These are phyloP conservation scores for Rubia peregrina DNA, from an alignment of 305 asterid genomes.

Conservation along the genomic window DNA sequence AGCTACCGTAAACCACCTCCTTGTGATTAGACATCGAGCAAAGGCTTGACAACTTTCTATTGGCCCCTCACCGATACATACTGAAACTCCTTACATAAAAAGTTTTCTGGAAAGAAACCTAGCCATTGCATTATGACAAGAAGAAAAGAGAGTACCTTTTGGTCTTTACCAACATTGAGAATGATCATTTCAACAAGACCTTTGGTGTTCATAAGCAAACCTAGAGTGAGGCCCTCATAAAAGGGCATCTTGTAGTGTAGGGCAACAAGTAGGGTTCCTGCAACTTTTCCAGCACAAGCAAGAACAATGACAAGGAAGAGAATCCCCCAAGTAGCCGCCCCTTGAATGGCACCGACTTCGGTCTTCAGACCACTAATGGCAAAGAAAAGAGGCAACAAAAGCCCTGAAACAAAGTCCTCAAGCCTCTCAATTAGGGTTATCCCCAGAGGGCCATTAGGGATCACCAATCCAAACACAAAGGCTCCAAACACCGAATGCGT, in stretches of 20 bases:
- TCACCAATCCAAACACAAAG: conserved; percentile 64
- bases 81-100: too few species aligned
- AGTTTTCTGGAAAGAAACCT: too few species aligned
- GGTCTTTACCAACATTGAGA: conserved; percentile 90
- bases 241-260: conserved; percentile 66
- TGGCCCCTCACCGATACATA: too few species aligned
- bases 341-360: conserved; percentile 36
- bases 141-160: conserved; percentile 34
- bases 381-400: conserved; percentile 69
- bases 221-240: conserved; percentile 70
- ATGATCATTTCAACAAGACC: conserved; percentile 91
- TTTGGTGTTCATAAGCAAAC: conserved; percentile 84
- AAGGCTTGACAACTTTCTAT: too few species aligned
- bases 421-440: conserved; percentile 62
- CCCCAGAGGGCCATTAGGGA: conserved; percentile 81
- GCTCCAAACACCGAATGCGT: conserved; percentile 88
- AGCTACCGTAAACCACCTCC: too few species aligned
- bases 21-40: too few species aligned
- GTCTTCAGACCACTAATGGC: conserved; percentile 85
- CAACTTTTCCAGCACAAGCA: conserved; percentile 73
- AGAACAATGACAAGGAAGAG: conserved; percentile 47
- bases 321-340: conserved; percentile 49
- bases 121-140: background rate
- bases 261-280: conserved; percentile 64
- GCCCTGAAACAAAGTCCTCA: conserved; percentile 78